Evolutionary conservation across 2,329 filamentous ascomycete genomes (phyloP).

Genomic region (Diaporthe amygdali): DNA sequence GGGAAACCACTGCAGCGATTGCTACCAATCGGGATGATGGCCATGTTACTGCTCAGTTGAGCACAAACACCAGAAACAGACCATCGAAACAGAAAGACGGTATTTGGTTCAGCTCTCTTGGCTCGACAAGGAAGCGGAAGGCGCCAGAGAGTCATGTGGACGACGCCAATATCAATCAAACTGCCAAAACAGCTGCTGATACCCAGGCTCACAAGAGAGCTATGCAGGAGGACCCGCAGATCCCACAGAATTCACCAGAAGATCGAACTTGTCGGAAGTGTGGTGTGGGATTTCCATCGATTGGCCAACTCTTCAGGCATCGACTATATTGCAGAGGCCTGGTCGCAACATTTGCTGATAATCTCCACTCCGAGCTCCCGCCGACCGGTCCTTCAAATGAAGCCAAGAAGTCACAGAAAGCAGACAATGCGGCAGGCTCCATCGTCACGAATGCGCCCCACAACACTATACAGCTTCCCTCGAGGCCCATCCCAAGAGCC

Average conservation of each 20-base stretch:
- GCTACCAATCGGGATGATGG: neutral
- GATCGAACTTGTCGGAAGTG: neutral
- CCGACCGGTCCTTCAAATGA: neutral
- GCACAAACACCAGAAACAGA: neutral
- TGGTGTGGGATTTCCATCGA: neutral
- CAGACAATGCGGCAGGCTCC: no score
- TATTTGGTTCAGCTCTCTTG: accelerated
- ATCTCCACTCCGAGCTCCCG: neutral
- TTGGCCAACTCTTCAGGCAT: neutral
- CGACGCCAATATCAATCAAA: neutral
- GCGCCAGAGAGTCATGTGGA: neutral
- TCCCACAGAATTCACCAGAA: no score
- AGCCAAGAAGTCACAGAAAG: neutral
- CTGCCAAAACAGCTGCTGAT: neutral
- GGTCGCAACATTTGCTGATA: neutral
- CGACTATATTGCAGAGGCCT: no score
- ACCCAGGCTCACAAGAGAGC: neutral
- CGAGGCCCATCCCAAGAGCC: neutral
- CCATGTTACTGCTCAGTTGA: no score
- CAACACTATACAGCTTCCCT: neutral
- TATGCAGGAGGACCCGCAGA: neutral
- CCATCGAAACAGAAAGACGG: accelerated
- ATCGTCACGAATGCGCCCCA: neutral
- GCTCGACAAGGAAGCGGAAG: neutral
- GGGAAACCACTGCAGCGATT: neutral